Evolutionary conservation across 805 yeast species (phyloP), one percentile per base, ranked within the genome.

Genomic region (Ogataea corticis): DNA sequence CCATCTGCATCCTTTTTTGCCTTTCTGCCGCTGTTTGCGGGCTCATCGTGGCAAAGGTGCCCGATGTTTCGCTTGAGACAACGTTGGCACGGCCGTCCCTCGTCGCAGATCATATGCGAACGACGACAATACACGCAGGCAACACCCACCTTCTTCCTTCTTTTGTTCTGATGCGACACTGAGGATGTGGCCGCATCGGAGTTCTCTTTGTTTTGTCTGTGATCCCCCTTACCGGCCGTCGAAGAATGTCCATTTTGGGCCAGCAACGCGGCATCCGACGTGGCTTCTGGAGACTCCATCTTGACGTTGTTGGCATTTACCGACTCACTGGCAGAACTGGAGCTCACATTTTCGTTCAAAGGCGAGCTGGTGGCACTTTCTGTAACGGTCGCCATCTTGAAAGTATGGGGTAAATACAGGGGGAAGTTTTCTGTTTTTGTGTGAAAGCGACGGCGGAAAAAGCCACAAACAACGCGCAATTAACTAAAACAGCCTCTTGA

Each of bases 81-180:
- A 34, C 97, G 72, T 41, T 82, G 77, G 58, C 96, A 87, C 6
- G 94, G 82, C 57, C 88, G 66, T 15, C 79, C 70, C 33, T 82
- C 85, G 63, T 90, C 96, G 67, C 98, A 91, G 25, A 89, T 86
- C 91, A 91, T 87, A 63, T 91, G 98, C 0, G 96, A 87, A 44
- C 98, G 72, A 32, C 97, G 78, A 62, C 97, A 91, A 60, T 87
- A 91, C 1, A 91, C 85, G 67, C 98, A 91, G 0, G 98, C 96
- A 40, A 75, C 69, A 16, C 71, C 77, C 12, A 77, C 80, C 57
- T 82, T 80, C 63, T 73, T 77, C 43, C 77, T 66, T 48, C 58
- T 61, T 28, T 36, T 39, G 29, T 29, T 39, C 18, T 38, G 38
- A 28, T 25, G 32, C 13, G 33, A 39, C 17, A 13, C 18, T 27